A percentile compares a stretch with the other conserved stretches of the same genome.
These are phyloP conservation scores for Galerina marginata DNA, from an alignment of 768 basidiomycete genomes.

Conservation along the genomic window DNA sequence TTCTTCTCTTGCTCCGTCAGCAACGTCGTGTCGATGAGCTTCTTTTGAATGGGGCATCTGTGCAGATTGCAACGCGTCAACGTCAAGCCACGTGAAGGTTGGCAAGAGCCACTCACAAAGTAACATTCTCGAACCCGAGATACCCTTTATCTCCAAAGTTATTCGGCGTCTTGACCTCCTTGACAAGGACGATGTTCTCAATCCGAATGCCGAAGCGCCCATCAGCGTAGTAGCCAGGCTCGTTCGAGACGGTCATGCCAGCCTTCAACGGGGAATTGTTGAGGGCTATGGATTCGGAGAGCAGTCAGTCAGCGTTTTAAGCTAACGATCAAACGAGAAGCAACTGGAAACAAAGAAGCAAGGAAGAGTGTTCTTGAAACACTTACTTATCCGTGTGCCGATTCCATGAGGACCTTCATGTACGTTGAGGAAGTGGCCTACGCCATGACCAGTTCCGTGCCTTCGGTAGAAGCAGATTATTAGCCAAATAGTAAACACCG, in stretches of 20 bases:
- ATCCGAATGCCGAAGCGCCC: slow-evolving; percentile 92
- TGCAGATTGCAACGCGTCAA: slow-evolving; percentile 12
- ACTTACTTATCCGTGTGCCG: slow-evolving; percentile 56
- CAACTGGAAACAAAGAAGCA: not conserved
- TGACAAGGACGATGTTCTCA: slow-evolving; percentile 86
- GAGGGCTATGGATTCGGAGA: slow-evolving; percentile 45
- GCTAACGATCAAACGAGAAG: no score
- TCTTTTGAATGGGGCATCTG: slow-evolving; percentile 90
- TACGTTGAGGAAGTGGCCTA: slow-evolving; percentile 93
- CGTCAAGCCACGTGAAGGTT: not conserved
- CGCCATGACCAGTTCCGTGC: slow-evolving; percentile 94
- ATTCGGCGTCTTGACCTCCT: slow-evolving; percentile 67
- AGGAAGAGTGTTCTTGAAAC: not conserved
- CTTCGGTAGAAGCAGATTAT: slow-evolving; percentile 50
- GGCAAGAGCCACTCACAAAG: slow-evolving; percentile 63
- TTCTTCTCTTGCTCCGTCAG: slow-evolving; percentile 67
- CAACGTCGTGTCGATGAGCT: slow-evolving; percentile 69
- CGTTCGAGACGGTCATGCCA: slow-evolving; percentile 93
- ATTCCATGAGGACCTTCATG: slow-evolving; percentile 84
- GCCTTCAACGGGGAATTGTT: slow-evolving; percentile 75
- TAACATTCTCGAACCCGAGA: slow-evolving; percentile 84
- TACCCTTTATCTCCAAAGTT: slow-evolving; percentile 88
- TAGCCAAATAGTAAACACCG: slow-evolving; percentile 51
- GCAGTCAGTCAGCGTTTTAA: not conserved
- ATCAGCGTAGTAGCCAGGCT: slow-evolving; percentile 93